phyloP scores from a whole-genome alignment of 768 basidiomycete species.

The Porphyrellus cyaneotinctus region DNA sequence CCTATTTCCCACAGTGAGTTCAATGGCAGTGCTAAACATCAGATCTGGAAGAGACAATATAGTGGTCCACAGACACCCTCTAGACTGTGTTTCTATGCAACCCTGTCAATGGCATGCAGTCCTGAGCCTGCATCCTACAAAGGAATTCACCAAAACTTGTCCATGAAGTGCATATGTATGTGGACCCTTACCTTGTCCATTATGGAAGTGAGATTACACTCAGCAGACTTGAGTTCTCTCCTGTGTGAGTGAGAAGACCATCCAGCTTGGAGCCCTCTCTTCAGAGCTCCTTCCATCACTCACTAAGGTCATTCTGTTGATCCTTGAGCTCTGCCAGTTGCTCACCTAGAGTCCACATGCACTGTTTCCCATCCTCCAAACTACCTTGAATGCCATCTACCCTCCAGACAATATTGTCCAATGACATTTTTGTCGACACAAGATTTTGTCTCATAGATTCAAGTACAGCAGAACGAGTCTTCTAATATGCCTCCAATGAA shows the following conservation, averaged over 20 bases:
- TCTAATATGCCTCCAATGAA: slow-evolving; percentile 58
- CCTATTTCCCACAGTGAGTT: slow-evolving; percentile 96
- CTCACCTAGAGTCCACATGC: slow-evolving; percentile 55
- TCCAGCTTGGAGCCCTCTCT: slow-evolving; percentile 89
- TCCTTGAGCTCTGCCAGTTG: slow-evolving; percentile 60
- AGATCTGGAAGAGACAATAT: slow-evolving; percentile 83
- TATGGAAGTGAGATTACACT: slow-evolving; percentile 78
- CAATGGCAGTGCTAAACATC: slow-evolving; percentile 88
- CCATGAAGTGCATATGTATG: neutral
- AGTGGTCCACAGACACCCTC: slow-evolving; percentile 91
- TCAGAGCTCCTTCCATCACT: slow-evolving; percentile 91
- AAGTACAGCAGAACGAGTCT: slow-evolving; percentile 53
- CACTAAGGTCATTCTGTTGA: slow-evolving; percentile 61
- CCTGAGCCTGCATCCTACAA: slow-evolving; percentile 86
- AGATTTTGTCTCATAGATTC: slow-evolving; percentile 51
- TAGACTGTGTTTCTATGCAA: slow-evolving; percentile 69
- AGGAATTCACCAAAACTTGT: neutral
- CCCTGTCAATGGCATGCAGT: slow-evolving; percentile 79
- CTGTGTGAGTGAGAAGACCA: slow-evolving; percentile 69
- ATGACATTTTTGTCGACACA: slow-evolving; percentile 41
- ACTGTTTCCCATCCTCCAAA: slow-evolving; percentile 61
- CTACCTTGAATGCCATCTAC: slow-evolving; percentile 53
- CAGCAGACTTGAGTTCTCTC: slow-evolving; percentile 79
- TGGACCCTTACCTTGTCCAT: slow-evolving; percentile 79
- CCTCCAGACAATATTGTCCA: slow-evolving; percentile 56